Percentiles rank a stretch among this genome's conserved stretches.
Conservation (phyloP, 1,139 yeast genomes). For the Yamadazyma spencermartinsiae region DNA sequence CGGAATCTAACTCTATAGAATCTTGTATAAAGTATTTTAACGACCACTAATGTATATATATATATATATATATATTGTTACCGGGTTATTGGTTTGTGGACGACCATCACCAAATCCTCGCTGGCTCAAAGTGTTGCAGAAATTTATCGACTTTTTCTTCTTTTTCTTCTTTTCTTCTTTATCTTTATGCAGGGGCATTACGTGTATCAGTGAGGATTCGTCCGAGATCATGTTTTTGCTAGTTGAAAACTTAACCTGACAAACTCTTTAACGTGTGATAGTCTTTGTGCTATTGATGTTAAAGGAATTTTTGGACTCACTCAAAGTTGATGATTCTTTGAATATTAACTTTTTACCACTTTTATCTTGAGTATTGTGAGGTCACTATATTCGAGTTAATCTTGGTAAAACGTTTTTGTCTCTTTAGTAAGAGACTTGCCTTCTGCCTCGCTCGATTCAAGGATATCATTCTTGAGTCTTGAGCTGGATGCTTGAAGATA, state of each 20-base stretch:
- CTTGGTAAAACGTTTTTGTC: neutral
- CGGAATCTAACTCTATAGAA: constrained; percentile 1
- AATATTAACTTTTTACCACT: constrained; percentile 21
- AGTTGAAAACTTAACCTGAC: constrained; percentile 99
- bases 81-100: constrained; percentile 12
- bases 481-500: constrained; percentile 50
- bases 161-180: constrained; percentile 27
- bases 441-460: constrained; percentile 66
- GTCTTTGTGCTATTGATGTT: constrained; percentile 43
- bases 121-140: constrained; percentile 6
- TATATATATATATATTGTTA: constrained; percentile 8
- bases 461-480: constrained; percentile 35
- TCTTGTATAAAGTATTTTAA: constrained; percentile 13
- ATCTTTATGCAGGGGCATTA: constrained; percentile 99
- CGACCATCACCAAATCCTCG: constrained; percentile 6
- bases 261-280: constrained; percentile 68
- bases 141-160: constrained; percentile 5
- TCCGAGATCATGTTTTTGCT: constrained; percentile 99
- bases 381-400: constrained; percentile 19
- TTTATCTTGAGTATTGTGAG: constrained; percentile 13
- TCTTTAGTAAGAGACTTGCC: constrained; percentile 48
- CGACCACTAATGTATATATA: constrained; percentile 3
- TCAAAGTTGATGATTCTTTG: constrained; percentile 31
- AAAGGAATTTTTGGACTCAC: constrained; percentile 77
- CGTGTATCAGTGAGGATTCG: constrained; percentile 99